Evolutionary conservation across 164 flowering plant species (phyloP).

Genomic region (Nymphaea colorata): DNA sequence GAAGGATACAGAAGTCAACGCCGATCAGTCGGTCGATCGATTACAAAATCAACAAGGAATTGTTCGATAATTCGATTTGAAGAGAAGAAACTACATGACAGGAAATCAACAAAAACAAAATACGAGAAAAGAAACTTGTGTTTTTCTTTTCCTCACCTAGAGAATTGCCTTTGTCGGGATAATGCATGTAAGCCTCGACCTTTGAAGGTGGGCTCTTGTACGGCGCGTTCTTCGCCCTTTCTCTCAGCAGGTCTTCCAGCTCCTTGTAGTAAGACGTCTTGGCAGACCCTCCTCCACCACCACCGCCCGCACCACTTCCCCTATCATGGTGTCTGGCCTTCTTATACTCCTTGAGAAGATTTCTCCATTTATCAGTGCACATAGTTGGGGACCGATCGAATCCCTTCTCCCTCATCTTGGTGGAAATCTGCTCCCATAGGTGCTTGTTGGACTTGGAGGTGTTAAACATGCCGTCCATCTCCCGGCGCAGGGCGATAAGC

Average conservation of each 20-base stretch:
- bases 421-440: conserved; percentile 84
- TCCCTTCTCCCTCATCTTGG: conserved; percentile 79
- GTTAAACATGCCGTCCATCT: conserved; percentile 65
- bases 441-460: conserved; percentile 87
- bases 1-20: no score
- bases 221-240: conserved; percentile 41
- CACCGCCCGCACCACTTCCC: conserved; percentile 11
- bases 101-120: neutral
- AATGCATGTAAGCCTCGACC: conserved; percentile 66
- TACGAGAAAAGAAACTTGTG: neutral
- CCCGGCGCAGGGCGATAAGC: conserved; percentile 50
- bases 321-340: conserved; percentile 62
- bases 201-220: conserved; percentile 47
- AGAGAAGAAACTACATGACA: neutral
- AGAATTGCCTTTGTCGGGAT: conserved; percentile 62
- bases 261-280: conserved; percentile 85
- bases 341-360: conserved; percentile 80
- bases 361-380: conserved; percentile 99
- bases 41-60: no score
- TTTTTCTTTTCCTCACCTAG: no score
- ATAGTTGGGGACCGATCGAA: conserved; percentile 82
- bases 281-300: conserved; percentile 23
- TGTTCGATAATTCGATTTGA: no score
- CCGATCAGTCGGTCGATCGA: no score
- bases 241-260: conserved; percentile 66